Conservation (phyloP, 148 eudicot genomes). For the Tetragonia tetragonoides region DNA sequence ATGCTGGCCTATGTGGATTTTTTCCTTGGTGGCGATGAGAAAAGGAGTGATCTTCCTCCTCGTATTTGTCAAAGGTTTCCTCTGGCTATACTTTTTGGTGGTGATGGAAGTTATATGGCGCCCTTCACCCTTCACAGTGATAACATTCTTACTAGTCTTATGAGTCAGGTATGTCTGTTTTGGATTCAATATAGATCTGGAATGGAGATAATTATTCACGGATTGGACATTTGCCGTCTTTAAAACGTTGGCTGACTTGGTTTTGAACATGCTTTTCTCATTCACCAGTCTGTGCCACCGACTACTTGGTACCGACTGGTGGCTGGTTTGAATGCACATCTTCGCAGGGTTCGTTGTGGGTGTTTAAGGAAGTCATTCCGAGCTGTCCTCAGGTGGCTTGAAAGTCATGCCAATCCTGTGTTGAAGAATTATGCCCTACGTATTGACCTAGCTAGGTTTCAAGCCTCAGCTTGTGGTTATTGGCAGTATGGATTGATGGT, state of each 20-base stretch:
- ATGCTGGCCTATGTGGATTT: constrained; percentile 93
- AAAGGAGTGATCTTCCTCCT: constrained; percentile 94
- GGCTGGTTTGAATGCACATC: constrained; percentile 94
- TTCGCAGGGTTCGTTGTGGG: constrained; percentile 84
- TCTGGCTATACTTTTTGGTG: constrained; percentile 79
- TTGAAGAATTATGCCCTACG: constrained; percentile 57
- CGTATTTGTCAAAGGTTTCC: constrained; percentile 85
- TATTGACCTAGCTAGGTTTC: constrained; percentile 87
- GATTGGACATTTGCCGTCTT: neutral
- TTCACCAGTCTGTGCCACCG: constrained; percentile 75
- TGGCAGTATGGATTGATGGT: constrained; percentile 82
- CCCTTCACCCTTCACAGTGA: constrained; percentile 90
- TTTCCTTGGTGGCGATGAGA: constrained; percentile 98
- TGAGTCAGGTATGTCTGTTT: constrained; percentile 80
- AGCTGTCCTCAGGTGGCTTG: constrained; percentile 75
- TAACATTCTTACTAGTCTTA: constrained; percentile 79
- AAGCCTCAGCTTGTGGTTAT: constrained; percentile 68
- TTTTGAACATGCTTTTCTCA: constrained; percentile 11
- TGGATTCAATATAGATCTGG: neutral
- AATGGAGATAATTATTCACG: neutral
- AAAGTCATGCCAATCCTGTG: constrained; percentile 85
- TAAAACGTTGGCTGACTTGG: neutral
- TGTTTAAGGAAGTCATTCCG: constrained; percentile 68
- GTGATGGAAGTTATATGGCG: constrained; percentile 96
- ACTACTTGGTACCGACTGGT: constrained; percentile 96